These are phyloP conservation scores for Sphenostylis stenocarpa DNA, from an alignment of 306 rosid genomes.

Conservation along the genomic window DNA sequence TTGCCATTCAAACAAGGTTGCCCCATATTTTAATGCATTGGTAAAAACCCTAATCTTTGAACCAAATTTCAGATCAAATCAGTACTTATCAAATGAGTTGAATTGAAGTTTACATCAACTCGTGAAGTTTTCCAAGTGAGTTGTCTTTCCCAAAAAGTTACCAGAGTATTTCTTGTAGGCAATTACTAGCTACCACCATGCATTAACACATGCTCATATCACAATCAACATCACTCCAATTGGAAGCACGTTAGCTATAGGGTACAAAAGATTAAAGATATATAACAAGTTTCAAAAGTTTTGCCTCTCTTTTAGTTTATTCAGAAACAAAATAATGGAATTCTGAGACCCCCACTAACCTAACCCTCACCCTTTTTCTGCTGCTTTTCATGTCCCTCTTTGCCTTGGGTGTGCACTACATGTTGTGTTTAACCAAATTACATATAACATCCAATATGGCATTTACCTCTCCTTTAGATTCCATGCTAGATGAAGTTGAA, in stretches of 20 bases:
- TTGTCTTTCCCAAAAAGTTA: neutral
- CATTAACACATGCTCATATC: neutral
- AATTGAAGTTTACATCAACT: no score
- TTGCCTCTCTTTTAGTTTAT: neutral
- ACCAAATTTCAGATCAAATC: no score
- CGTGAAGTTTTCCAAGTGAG: no score
- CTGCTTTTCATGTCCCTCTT: neutral
- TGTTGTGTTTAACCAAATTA: neutral
- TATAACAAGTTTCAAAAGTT: neutral
- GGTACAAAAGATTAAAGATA: neutral
- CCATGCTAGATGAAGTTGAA: neutral
- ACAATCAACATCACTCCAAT: neutral
- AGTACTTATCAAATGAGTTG: no score
- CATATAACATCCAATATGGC: neutral
- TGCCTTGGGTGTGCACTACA: neutral
- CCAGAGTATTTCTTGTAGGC: neutral
- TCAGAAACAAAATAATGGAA: conserved; percentile 22
- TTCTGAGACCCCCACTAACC: conserved; percentile 22
- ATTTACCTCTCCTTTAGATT: conserved; percentile 1
- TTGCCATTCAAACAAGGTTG: neutral
- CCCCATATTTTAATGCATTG: neutral
- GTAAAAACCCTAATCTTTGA: neutral
- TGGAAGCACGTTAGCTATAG: neutral
- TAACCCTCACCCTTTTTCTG: neutral
- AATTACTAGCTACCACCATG: neutral